Evolutionary conservation across 768 basidiomycete species (phyloP).

Genomic region (Cyclocybe aegerita): DNA sequence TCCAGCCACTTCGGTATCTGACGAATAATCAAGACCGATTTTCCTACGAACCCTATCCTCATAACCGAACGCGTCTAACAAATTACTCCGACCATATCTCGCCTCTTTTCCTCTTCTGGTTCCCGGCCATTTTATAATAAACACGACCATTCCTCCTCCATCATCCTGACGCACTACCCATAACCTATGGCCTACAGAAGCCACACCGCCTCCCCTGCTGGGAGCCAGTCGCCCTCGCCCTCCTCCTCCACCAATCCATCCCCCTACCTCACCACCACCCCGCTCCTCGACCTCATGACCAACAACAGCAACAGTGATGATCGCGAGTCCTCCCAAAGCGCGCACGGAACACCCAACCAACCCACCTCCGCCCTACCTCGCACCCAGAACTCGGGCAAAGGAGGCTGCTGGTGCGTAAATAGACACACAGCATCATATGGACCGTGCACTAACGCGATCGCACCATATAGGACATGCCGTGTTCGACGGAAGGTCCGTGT

Average conservation of each 20-base stretch:
- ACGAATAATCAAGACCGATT: constrained; percentile 6
- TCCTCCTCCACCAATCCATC: constrained; percentile 47
- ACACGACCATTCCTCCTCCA: constrained; percentile 19
- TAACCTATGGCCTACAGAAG: constrained; percentile 50
- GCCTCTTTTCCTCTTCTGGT: constrained; percentile 32
- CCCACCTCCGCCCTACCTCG: constrained; percentile 51
- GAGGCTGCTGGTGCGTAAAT: constrained; percentile 73
- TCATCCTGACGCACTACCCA: constrained; percentile 19
- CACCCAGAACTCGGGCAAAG: constrained; percentile 57
- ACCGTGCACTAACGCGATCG: constrained; percentile 10
- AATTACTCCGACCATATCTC: constrained; percentile 33
- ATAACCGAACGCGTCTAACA: constrained; percentile 33
- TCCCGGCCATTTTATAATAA: constrained; percentile 22
- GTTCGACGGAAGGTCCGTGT: constrained; percentile 72
- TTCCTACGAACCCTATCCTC: constrained; percentile 32
- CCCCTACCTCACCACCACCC: constrained; percentile 36
- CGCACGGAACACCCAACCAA: constrained; percentile 46
- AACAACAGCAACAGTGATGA: constrained; percentile 34
- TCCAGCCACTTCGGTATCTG: constrained; percentile 16
- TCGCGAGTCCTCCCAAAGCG: constrained; percentile 33
- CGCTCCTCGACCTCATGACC: constrained; percentile 32
- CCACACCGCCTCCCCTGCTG: constrained; percentile 47
- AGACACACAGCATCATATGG: constrained; percentile 2
- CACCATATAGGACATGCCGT: constrained; percentile 69
- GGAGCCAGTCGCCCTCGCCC: constrained; percentile 47